Evolutionary conservation across 2,329 filamentous ascomycete species (phyloP).

Genomic region (Pezicula radicicola): DNA sequence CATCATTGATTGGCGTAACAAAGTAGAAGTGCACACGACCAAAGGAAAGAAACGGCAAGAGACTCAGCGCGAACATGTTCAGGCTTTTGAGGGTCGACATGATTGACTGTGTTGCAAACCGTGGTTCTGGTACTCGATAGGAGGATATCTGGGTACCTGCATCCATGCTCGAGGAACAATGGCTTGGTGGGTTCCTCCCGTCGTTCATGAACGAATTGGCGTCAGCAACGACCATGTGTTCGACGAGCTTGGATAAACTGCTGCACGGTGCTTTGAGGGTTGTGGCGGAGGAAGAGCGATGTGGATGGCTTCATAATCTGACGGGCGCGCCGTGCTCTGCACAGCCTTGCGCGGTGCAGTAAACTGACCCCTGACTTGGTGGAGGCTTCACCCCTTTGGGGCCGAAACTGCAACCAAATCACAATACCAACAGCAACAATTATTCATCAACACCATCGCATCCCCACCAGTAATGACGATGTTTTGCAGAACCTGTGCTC

Average conservation of each 20-base stretch:
- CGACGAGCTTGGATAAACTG: neutral
- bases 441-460: too few species aligned
- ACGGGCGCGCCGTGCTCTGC: neutral
- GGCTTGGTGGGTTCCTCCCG: neutral
- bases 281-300: too few species aligned
- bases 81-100: too few species aligned
- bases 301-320: neutral
- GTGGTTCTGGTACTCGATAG: neutral
- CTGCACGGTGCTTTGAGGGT: neutral
- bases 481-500: too few species aligned
- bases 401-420: too few species aligned
- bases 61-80: too few species aligned
- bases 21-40: too few species aligned
- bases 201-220: neutral
- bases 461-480: too few species aligned
- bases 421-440: too few species aligned
- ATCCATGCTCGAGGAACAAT: neutral
- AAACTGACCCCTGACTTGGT: neutral
- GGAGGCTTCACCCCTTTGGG: neutral
- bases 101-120: too few species aligned
- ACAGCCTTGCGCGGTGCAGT: neutral
- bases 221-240: neutral
- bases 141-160: neutral
- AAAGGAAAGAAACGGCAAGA: too few species aligned
- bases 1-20: too few species aligned